phyloP scores from a whole-genome alignment of 73 alveolate genomes.

The Vitrella brassicaformis region DNA sequence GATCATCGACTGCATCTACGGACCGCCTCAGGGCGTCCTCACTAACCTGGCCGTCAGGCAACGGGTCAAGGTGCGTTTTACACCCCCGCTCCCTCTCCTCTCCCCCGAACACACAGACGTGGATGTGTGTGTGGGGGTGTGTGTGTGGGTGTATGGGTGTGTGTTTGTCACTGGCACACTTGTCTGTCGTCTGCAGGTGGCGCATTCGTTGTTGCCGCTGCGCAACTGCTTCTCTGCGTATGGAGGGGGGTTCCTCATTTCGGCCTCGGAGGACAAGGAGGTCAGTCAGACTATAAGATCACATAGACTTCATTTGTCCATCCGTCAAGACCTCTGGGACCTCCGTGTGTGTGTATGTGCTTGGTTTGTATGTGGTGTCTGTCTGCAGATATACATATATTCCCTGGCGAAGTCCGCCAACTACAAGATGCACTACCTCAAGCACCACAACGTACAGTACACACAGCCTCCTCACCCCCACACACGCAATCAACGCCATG shows the following conservation, averaged over 20 bases:
- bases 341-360: too few species aligned
- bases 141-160: neutral
- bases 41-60: conserved; percentile 22
- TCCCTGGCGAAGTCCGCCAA: conserved; percentile 17
- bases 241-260: conserved; percentile 26
- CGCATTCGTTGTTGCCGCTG: conserved; percentile 38
- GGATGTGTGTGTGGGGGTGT: neutral
- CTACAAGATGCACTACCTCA: conserved; percentile 20
- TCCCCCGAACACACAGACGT: too few species aligned
- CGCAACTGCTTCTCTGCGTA: conserved; percentile 15
- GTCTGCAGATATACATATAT: conserved; percentile 14
- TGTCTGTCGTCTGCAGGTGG: neutral
- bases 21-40: conserved; percentile 1
- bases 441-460: conserved; percentile 13
- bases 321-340: too few species aligned
- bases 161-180: neutral
- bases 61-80: conserved; percentile 15
- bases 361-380: too few species aligned
- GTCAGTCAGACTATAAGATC: too few species aligned
- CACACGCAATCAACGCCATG: too few species aligned
- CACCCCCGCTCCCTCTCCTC: too few species aligned
- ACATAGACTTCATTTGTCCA: too few species aligned
- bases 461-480: too few species aligned
- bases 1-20: conserved; percentile 19
- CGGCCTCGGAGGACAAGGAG: conserved; percentile 33